These are phyloP conservation scores for Euryodendron excelsum DNA, from an alignment of 148 eudicot species.

Conservation along the genomic window DNA sequence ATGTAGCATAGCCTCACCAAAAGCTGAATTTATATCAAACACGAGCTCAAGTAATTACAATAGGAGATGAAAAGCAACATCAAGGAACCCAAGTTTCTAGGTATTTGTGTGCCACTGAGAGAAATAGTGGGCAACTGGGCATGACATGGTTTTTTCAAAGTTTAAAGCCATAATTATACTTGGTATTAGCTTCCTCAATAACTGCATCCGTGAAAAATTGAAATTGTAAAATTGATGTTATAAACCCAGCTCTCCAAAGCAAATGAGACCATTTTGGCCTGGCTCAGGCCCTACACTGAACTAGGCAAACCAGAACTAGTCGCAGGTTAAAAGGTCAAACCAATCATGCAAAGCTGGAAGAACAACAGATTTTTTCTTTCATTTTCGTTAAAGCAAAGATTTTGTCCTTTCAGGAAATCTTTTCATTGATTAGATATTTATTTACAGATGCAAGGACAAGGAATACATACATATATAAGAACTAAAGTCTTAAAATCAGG, in stretches of 20 bases:
- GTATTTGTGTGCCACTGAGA: too few relatives aligned
- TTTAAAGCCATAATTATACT: neutral
- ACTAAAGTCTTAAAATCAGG: neutral
- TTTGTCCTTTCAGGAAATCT: neutral
- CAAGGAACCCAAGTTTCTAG: neutral
- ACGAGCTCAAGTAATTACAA: neutral
- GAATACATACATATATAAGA: neutral
- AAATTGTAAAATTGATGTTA: neutral
- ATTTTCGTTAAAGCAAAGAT: neutral
- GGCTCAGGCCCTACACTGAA: neutral
- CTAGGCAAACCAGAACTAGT: neutral
- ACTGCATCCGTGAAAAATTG: neutral
- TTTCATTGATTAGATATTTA: neutral
- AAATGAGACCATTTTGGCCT: neutral
- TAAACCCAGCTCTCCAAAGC: neutral
- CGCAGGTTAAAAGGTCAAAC: neutral
- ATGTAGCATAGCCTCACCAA: conserved; percentile 96
- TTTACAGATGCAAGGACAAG: neutral
- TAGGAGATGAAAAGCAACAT: neutral
- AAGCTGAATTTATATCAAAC: conserved; percentile 41
- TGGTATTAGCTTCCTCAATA: neutral
- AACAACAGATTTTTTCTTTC: too few relatives aligned
- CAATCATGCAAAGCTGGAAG: neutral
- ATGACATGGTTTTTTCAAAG: neutral
- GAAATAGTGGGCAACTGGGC: too few relatives aligned